Evolutionary conservation across 257 asterid species (phyloP).

Genomic region (Solanum medicagineum): DNA sequence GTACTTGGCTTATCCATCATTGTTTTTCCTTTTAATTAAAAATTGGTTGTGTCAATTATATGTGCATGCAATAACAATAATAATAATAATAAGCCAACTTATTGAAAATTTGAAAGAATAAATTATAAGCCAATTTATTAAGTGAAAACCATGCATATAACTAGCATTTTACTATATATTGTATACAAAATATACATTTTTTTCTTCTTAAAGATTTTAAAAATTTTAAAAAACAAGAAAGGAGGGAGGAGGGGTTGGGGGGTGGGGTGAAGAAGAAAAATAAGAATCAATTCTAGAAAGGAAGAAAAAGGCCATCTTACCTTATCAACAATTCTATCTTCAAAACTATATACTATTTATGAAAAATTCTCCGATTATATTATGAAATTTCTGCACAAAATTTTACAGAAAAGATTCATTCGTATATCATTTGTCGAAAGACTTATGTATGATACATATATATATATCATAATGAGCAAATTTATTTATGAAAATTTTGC

Average conservation of each 20-base stretch:
- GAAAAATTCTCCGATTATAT: too few relatives aligned
- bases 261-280: background rate
- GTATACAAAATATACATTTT: background rate
- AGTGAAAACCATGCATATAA: background rate
- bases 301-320: background rate
- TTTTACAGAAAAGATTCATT: background rate
- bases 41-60: background rate
- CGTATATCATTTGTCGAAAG: too few relatives aligned
- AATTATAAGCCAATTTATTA: background rate
- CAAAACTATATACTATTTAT: background rate
- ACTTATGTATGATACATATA: too few relatives aligned
- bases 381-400: too few relatives aligned
- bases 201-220: background rate
- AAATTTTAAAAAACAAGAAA: background rate
- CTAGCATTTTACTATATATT: background rate
- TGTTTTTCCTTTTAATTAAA: background rate
- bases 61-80: background rate
- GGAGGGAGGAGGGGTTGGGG: too few relatives aligned
- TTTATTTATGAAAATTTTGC: too few relatives aligned
- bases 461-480: too few relatives aligned
- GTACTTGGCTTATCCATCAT: conserved; percentile 33
- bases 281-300: too few relatives aligned
- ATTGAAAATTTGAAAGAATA: background rate
- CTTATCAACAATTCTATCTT: background rate
- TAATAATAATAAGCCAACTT: too few relatives aligned